Evolutionary conservation across 2,329 filamentous ascomycete species (phyloP), one percentile per base, ranked within the genome.

Genomic region (Talaromyces islandicus): DNA sequence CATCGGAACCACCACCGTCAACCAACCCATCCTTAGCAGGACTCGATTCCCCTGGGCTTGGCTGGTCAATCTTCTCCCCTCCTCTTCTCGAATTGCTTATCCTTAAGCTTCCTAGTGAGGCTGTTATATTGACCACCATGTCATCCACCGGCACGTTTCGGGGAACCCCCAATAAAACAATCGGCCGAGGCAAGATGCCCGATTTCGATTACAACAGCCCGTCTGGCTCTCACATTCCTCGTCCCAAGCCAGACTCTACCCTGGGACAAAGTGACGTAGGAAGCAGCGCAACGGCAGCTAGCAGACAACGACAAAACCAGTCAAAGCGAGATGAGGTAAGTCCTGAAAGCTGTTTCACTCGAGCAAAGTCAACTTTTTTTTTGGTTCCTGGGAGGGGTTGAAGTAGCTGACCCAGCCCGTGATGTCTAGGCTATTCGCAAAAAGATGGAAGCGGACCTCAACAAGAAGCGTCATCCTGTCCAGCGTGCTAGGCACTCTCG

Each of bases 361-460:
- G 17, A 38, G 14, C 14, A 7, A n/a, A 38, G 35, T 38, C 35
- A n/a, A n/a, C 38, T 50, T 60, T 48, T 54, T 57, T 32, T 17
- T n/a, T n/a, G n/a, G n/a, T n/a, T 57, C 46, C 46, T 59, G 57
- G 57, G 12, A 35, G 32, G 11, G 32, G 61, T 53, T 35, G 48
- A 35, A 30, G n/a, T 58, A 25, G 54, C 48, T 55, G 17, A 43
- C 25, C 10, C 10, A 11, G 19, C 21, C 11, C 4, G 41, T 35
- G 38, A 50, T 53, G 60, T 53, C 62, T 73, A 97, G 94, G 94
- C 94, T 57, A 97, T 99, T 73, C 91, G 94, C 70, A 88, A 87
- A 71, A 97, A 97, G 81, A 89, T 99, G 82, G 94, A 99, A 81
- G 93, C 85, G 72, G 94, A 99, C 75, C 88, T 99, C 79, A 95